Percentiles rank a stretch among this genome's conserved stretches.
Conservation (phyloP, 179 eudicot species). For the Amaranthus tricolor region DNA sequence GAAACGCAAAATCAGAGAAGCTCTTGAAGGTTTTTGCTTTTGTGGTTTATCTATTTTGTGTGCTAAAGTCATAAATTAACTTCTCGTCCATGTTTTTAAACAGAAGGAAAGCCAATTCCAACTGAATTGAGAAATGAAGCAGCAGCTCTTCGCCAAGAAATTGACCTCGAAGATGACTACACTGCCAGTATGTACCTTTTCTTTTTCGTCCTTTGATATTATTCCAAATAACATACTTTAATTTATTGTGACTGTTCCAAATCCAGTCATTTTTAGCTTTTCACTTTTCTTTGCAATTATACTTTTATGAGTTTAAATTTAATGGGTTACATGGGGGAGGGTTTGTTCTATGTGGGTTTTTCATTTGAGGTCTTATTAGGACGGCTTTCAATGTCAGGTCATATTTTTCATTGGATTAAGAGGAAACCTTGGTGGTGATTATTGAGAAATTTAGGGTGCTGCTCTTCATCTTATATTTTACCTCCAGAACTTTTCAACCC, state of each 20-base stretch:
- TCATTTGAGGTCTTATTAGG: not conserved
- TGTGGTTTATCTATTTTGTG: not conserved
- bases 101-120: slow-evolving; percentile 95
- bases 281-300: not conserved
- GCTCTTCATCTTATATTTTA: no score
- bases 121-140: slow-evolving; percentile 94
- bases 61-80: not conserved
- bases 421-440: not conserved
- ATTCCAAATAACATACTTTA: not conserved
- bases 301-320: not conserved
- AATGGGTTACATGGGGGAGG: not conserved
- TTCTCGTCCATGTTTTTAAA: slow-evolving; percentile 2
- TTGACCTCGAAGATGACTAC: slow-evolving; percentile 82
- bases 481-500: no score
- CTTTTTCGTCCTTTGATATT: not conserved
- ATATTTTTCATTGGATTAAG: not conserved
- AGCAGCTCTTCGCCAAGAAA: slow-evolving; percentile 77
- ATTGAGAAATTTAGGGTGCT: not conserved
- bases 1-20: slow-evolving; percentile 82
- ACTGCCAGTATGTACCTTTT: slow-evolving; percentile 58
- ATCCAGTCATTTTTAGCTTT: no score
- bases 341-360: not conserved
- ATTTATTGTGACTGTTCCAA: not conserved
- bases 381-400: not conserved
- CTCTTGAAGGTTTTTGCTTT: slow-evolving; percentile 53